Percentiles rank a stretch among this genome's conserved stretches.
phyloP scores from a whole-genome alignment of 306 rosid genomes.

The Cicer pinnatifidum region DNA sequence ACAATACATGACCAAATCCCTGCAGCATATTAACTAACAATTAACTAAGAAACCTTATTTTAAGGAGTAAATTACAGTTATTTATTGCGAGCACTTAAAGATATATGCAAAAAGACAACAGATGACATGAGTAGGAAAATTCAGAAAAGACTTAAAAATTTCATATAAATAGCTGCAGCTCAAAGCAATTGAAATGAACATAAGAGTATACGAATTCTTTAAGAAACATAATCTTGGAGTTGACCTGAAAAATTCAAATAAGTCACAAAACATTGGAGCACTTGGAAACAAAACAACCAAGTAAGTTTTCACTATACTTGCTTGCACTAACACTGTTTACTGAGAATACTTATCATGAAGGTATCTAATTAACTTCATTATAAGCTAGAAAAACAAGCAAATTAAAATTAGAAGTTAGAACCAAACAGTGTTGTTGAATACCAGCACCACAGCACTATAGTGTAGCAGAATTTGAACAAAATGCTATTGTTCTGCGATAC shows the following conservation, averaged over 20 bases:
- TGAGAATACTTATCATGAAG: constrained; percentile 19
- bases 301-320: constrained; percentile 3
- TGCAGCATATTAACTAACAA: constrained; percentile 48
- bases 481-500: too few relatives aligned
- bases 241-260: constrained; percentile 7
- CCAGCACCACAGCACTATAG: neutral
- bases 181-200: constrained; percentile 28
- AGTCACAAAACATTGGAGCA: constrained; percentile 13
- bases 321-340: constrained; percentile 7
- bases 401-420: neutral
- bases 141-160: constrained; percentile 35
- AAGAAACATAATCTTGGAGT: constrained; percentile 1
- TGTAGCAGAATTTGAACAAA: too few relatives aligned
- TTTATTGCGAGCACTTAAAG: constrained; percentile 13
- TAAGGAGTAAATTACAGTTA: neutral
- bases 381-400: constrained; percentile 18
- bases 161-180: constrained; percentile 27
- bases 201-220: neutral
- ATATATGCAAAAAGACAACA: constrained; percentile 23
- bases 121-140: constrained; percentile 30
- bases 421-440: neutral
- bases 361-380: constrained; percentile 23
- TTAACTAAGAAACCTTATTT: constrained; percentile 34
- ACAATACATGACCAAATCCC: constrained; percentile 77
- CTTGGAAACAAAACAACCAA: constrained; percentile 8